Evolutionary conservation across 2,329 filamentous ascomycete species (phyloP), one percentile per base, ranked within the genome.

Genomic region (Aspergillus oerlinghausenensis): DNA sequence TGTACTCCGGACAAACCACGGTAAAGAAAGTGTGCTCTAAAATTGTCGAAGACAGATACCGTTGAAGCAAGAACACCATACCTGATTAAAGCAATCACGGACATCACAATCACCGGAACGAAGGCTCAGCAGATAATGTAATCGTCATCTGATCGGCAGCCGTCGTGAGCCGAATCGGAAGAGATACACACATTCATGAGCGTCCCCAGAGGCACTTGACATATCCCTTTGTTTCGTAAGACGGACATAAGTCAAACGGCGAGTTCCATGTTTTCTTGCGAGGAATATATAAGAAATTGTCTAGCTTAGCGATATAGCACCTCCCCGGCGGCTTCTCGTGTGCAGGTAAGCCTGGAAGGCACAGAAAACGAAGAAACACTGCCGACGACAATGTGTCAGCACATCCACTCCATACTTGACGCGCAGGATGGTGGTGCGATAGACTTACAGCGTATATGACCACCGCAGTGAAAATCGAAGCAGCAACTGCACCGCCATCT

Each of bases 351-450:
- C 93, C 75, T 97, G 93, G 64, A 92, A 84, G 56, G 88, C 89
- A 76, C 93, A 97, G 78, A 96, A 97, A 51, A 95, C 82, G 55
- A 97, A 84, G 81, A 97, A 97, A 19, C 82, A 86, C 92, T 95
- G 63, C 21, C 35, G 51, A 50, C 21, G 23, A 2, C 40, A 43
- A 56, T 26, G 35, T 28, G 52, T 69, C 54, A 68, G 63, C 53
- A 52, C 32, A 17, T 38, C 32, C 14, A 7, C 14, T 17, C 14
- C 32, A 17, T 38, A 56, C 28, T 43, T 40, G 25, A 6, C 23
- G 4, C 32, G 32, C 29, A 17, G n/a, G 25, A 38, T 7, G 26
- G 35, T 8, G 8, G n/a, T 25, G 1, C 5, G 19, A 11, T 28
- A 57, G 54, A 85, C 90, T 64, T 87, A 97, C 93, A 64, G 82